A percentile compares a stretch with the other conserved stretches of the same genome.
These are phyloP conservation scores for Boeremia exigua DNA, from an alignment of 2,329 filamentous ascomycete genomes.

Conservation along the genomic window DNA sequence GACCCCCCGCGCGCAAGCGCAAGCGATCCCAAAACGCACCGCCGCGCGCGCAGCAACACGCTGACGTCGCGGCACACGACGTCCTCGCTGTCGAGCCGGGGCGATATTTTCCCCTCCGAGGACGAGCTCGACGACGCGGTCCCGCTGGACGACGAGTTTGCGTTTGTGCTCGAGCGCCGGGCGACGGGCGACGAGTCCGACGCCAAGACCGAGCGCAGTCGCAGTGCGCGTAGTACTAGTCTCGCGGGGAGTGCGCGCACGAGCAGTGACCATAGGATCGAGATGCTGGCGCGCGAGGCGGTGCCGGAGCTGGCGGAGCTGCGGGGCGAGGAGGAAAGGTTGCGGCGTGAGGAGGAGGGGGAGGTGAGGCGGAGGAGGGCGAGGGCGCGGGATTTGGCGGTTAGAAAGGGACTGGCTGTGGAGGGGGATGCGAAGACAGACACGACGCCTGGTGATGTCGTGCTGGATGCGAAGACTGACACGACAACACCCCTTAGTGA, in stretches of 20 bases:
- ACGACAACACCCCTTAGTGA: too few relatives aligned
- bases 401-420: too few relatives aligned
- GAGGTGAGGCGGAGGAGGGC: background rate
- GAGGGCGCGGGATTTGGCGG: too few relatives aligned
- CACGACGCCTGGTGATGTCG: too few relatives aligned
- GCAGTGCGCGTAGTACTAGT: too few relatives aligned
- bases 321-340: background rate
- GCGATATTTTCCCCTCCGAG: conserved; percentile 90
- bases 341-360: background rate
- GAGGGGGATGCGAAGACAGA: too few relatives aligned
- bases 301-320: too few relatives aligned
- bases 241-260: too few relatives aligned
- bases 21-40: conserved; percentile 43
- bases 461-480: too few relatives aligned
- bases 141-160: conserved; percentile 91
- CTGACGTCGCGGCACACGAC: conserved; percentile 79
- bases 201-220: conserved; percentile 75
- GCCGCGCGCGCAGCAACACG: conserved; percentile 76
- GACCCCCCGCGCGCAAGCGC: conserved; percentile 18
- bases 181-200: conserved; percentile 60
- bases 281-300: too few relatives aligned
- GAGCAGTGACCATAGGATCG: conserved; percentile 31
- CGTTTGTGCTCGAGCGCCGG: conserved; percentile 77
- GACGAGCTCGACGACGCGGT: conserved; percentile 87
- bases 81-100: conserved; percentile 84